Conservation (phyloP, 306 rosid genomes). For the Inga laurina region DNA sequence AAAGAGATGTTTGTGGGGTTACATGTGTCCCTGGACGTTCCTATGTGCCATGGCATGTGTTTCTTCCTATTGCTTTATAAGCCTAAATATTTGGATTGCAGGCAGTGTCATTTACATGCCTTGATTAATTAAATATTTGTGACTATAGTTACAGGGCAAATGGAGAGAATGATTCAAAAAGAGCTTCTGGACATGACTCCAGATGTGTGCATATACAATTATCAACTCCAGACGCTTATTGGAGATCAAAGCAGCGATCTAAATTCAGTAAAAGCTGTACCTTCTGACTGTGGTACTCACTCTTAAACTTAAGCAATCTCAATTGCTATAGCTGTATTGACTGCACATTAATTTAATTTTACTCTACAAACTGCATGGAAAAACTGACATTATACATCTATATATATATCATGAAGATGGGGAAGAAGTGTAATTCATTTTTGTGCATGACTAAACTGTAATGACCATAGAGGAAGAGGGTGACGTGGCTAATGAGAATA, state of each 20-base stretch:
- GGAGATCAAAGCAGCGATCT: not conserved
- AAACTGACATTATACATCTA: not conserved
- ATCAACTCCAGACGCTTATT: not conserved
- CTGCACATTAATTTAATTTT: slow-evolving; percentile 32
- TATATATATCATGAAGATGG: not conserved
- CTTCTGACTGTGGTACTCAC: slow-evolving; percentile 15
- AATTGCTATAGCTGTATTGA: not conserved
- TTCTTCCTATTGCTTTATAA: not conserved
- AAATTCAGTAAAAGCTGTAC: slow-evolving; percentile 25
- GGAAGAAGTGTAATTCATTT: not conserved
- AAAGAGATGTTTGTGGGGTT: not conserved
- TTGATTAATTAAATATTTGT: slow-evolving; percentile 8
- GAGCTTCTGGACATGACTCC: slow-evolving; percentile 35
- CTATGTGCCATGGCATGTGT: slow-evolving; percentile 10
- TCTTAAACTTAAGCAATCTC: slow-evolving; percentile 15
- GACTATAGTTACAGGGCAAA: slow-evolving; percentile 41
- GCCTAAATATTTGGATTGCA: not conserved
- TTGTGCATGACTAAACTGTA: not conserved
- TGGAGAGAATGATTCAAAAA: slow-evolving; percentile 22
- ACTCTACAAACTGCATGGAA: not conserved
- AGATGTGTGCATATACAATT: slow-evolving; percentile 22
- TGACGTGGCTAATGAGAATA: not conserved
- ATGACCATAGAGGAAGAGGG: not conserved
- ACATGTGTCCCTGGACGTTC: slow-evolving; percentile 17
- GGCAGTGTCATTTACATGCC: slow-evolving; percentile 13